Percentiles rank a stretch among this genome's conserved stretches.
phyloP scores from a whole-genome alignment of 768 basidiomycete species.

The Lyophyllum semitale region DNA sequence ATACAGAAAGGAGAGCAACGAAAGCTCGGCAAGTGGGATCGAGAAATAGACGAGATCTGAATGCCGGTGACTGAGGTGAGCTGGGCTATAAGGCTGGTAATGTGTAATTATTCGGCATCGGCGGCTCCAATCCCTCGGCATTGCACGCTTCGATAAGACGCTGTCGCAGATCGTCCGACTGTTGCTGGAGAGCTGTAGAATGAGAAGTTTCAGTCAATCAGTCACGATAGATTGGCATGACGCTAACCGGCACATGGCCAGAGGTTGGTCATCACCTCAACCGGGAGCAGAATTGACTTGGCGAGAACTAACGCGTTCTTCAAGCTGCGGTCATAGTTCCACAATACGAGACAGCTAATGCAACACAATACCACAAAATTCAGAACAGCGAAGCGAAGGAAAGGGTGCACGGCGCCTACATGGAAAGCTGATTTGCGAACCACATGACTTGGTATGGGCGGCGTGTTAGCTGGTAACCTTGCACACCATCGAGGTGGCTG shows the following conservation, averaged over 20 bases:
- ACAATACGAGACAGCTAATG: constrained; percentile 62
- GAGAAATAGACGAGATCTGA: no score
- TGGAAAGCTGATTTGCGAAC: constrained; percentile 68
- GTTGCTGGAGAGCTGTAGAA: constrained; percentile 45
- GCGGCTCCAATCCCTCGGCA: constrained; percentile 40
- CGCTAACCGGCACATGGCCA: constrained; percentile 64
- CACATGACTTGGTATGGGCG: constrained; percentile 73
- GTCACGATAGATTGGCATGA: neutral
- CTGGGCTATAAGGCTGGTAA: constrained; percentile 28
- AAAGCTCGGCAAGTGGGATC: no score
- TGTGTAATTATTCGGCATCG: constrained; percentile 38
- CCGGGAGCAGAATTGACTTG: constrained; percentile 59
- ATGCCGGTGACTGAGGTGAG: no score
- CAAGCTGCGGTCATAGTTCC: constrained; percentile 62
- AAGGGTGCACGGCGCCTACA: constrained; percentile 39
- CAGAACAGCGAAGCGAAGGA: neutral
- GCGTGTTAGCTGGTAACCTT: constrained; percentile 59
- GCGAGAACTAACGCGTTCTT: constrained; percentile 64
- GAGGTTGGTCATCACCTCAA: constrained; percentile 68
- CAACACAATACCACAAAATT: neutral
- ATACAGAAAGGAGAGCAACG: no score
- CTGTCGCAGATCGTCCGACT: constrained; percentile 50
- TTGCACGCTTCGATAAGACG: constrained; percentile 51
- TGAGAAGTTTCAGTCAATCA: neutral
- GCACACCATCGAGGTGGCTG: constrained; percentile 48